Conservation (phyloP, 176 grass and related monocot species). For the Poa pratensis region DNA sequence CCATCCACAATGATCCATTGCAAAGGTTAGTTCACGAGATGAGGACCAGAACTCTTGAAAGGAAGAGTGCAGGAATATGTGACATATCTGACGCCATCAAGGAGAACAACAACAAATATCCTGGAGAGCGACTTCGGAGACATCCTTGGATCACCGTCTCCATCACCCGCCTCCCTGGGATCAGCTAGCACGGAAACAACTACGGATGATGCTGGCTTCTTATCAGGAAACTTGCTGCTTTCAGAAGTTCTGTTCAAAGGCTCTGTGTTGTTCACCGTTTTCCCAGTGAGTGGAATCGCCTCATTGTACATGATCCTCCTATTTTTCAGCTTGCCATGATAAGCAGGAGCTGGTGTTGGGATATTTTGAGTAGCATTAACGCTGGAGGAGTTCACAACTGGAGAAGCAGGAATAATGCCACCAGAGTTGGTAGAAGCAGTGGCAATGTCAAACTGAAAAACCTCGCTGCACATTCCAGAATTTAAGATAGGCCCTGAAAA, state of each 20-base stretch:
- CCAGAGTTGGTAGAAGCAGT: constrained; percentile 49
- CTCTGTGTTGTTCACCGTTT: constrained; percentile 63
- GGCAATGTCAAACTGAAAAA: constrained; percentile 88
- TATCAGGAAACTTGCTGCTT: constrained; percentile 65
- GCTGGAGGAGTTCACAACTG: constrained; percentile 60
- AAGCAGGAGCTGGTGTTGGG: constrained; percentile 41
- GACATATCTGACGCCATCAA: constrained; percentile 94
- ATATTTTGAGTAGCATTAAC: constrained; percentile 64
- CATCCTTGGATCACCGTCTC: constrained; percentile 74
- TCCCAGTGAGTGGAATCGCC: constrained; percentile 79
- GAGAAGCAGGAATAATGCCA: constrained; percentile 70
- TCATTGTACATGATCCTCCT: constrained; percentile 84
- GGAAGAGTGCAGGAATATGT: constrained; percentile 97
- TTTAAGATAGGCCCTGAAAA: constrained; percentile 83
- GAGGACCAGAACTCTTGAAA: constrained; percentile 69
- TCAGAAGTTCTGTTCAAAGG: constrained; percentile 68
- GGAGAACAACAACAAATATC: constrained; percentile 92
- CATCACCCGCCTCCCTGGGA: constrained; percentile 85
- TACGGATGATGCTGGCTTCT: constrained; percentile 68
- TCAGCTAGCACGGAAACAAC: constrained; percentile 93
- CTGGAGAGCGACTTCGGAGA: constrained; percentile 68
- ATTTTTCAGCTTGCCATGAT: constrained; percentile 61
- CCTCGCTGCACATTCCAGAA: constrained; percentile 96
- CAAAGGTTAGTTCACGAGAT: constrained; percentile 81
- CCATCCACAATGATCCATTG: neutral